Evolutionary conservation across 768 basidiomycete genomes (phyloP), one percentile per base, ranked within the genome.

Genomic region (Daedaleopsis sinensis): DNA sequence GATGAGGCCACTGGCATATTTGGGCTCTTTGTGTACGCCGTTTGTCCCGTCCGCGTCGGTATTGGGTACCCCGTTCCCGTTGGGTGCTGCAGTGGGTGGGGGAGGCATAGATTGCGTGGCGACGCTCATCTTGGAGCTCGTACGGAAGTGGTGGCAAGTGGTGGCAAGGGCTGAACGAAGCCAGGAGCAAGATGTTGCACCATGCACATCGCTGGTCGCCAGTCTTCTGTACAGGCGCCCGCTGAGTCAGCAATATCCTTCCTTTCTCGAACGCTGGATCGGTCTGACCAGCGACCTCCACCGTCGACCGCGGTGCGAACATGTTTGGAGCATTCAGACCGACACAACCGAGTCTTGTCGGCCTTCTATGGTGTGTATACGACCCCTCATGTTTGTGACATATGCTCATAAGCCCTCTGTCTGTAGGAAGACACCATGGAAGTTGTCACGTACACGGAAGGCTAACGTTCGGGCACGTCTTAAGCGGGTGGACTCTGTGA

Each of bases 351-450:
- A 84, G 81, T 65, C 78, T 81, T 38, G 82, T 87, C 43, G 96
- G 96, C 74, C 85, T 98, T 52, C 81, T 97, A 59, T 97, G 96
- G 96, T 94, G 64, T 55, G 81, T 71, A 35, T 48, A 38, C 27
- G 62, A n/a, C 9, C 21, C 38, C 12, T 10, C 52, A 19, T 1
- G 1, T 7, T 18, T 39, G 23, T 27, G 19, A 1, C 6, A 9
- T 42, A 21, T 3, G 9, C 52, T 53, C 11, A 42, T 24, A 4
- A 1, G 8, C 2, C 1, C 23, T 44, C 15, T 43, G 21, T 21
- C 53, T 15, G 3, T 70, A 98, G 96, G 96, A 98, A 98, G 79
- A 86, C 83, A 16, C 96, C 96, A 53, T 98, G 93, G 93, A 89
- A 92, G 71, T 76, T 99, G 67, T 97, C 95, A 16, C 75, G 83